Evolutionary conservation across 2,329 filamentous ascomycete genomes (phyloP).

Genomic region (Metarhizium album): DNA sequence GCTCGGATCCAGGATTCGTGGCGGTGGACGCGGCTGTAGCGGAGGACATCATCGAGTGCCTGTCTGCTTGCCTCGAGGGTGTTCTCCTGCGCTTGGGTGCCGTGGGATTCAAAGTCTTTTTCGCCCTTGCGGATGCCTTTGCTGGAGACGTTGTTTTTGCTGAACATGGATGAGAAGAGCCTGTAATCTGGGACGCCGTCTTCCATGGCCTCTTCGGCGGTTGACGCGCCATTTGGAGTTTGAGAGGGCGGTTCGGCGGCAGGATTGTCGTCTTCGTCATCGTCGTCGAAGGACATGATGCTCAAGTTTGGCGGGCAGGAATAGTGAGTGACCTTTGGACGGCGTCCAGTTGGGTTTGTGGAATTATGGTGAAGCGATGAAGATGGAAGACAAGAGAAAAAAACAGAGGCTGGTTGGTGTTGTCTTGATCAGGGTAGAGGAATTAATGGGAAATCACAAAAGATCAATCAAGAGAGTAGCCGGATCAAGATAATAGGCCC

Average conservation of each 20-base stretch:
- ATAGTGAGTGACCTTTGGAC: too few species aligned
- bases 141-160: slow-evolving; percentile 38
- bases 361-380: too few species aligned
- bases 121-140: slow-evolving; percentile 81
- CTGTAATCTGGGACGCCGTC: slow-evolving; percentile 85
- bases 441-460: too few species aligned
- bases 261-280: slow-evolving; percentile 35
- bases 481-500: too few species aligned
- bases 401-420: too few species aligned
- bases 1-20: slow-evolving; percentile 55
- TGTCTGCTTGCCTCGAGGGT: slow-evolving; percentile 70
- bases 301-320: too few species aligned
- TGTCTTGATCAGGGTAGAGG: too few species aligned
- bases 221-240: slow-evolving; percentile 18
- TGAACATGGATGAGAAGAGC: slow-evolving; percentile 47
- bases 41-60: slow-evolving; percentile 82
- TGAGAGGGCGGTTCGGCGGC: slow-evolving; percentile 11
- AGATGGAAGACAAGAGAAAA: too few species aligned
- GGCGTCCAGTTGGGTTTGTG: too few species aligned
- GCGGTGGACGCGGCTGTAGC: slow-evolving; percentile 65
- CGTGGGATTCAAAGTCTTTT: slow-evolving; percentile 94
- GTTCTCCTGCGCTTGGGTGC: slow-evolving; percentile 68
- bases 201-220: slow-evolving; percentile 49
- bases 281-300: slow-evolving; percentile 33
- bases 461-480: too few species aligned